These are phyloP conservation scores for Chlorencoelia australis DNA, from an alignment of 2,329 filamentous ascomycete genomes.

Conservation along the genomic window DNA sequence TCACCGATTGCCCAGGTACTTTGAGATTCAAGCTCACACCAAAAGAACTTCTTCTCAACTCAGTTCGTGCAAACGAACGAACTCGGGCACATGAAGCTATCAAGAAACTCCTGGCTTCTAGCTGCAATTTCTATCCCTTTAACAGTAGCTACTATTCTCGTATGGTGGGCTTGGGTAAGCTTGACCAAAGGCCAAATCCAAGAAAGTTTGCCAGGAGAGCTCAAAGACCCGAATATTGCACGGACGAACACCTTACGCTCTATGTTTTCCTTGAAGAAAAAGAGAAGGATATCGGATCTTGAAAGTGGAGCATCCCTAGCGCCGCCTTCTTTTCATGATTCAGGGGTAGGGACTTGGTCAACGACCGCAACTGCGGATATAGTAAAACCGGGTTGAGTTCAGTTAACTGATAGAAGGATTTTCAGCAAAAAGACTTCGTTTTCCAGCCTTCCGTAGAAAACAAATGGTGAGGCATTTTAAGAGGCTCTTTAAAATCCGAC, in stretches of 20 bases:
- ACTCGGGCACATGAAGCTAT: constrained; percentile 9
- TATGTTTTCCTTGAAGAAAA: background rate
- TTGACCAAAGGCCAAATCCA: constrained; percentile 3
- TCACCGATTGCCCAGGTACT: too few species aligned
- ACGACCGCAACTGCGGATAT: constrained; percentile 6
- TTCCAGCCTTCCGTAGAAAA: too few species aligned
- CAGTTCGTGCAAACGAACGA: constrained; percentile 15
- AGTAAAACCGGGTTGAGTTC: constrained; percentile 3
- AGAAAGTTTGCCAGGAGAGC: background rate
- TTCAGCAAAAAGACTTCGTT: too few species aligned
- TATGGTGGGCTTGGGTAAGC: constrained; percentile 17
- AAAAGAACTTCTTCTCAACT: constrained; percentile 19
- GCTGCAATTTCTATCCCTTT: constrained; percentile 15
- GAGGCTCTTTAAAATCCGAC: too few species aligned
- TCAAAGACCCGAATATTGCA: background rate
- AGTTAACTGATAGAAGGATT: too few species aligned
- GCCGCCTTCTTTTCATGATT: background rate
- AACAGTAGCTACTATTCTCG: constrained; percentile 13
- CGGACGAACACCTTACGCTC: background rate
- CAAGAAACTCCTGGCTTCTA: constrained; percentile 13
- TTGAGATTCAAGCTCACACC: background rate
- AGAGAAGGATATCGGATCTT: constrained; percentile 1
- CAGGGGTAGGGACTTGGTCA: constrained; percentile 6
- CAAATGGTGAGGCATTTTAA: too few species aligned
- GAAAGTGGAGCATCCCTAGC: constrained; percentile 1